phyloP scores from a whole-genome alignment of 1,284 basidiomycete species.

The Hemileia vastatrix region DNA sequence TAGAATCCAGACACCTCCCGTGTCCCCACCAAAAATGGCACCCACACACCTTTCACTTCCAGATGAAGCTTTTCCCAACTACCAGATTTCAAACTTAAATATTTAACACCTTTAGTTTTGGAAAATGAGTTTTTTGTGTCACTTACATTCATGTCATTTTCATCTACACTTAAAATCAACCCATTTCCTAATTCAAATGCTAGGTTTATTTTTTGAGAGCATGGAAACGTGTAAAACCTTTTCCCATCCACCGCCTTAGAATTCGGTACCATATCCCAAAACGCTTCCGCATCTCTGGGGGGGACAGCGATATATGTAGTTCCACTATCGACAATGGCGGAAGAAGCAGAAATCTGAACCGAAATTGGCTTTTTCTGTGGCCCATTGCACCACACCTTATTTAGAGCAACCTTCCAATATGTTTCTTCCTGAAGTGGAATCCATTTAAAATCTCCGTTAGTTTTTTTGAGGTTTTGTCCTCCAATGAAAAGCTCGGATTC shows the following conservation, averaged over 20 bases:
- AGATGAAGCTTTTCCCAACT: conserved; percentile 21
- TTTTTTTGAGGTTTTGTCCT: conserved; percentile 17
- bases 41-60: conserved; percentile 23
- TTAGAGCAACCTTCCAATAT: conserved; percentile 16
- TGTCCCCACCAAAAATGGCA: conserved; percentile 19
- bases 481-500: conserved; percentile 18
- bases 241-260: conserved; percentile 8
- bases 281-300: conserved; percentile 11
- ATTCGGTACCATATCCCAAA: conserved; percentile 21
- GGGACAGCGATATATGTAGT: conserved; percentile 23
- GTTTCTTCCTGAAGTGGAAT: conserved; percentile 11
- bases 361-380: conserved; percentile 1
- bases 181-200: conserved; percentile 22
- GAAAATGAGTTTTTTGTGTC: too few relatives aligned
- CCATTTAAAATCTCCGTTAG: conserved; percentile 12
- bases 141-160: conserved; percentile 20
- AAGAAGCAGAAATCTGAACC: conserved; percentile 3
- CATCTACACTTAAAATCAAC: conserved; percentile 8
- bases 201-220: conserved; percentile 12
- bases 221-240: conserved; percentile 23
- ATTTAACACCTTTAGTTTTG: too few relatives aligned
- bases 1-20: conserved; percentile 21
- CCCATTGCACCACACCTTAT: conserved; percentile 17
- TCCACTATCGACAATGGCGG: conserved; percentile 17
- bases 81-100: background rate